A percentile compares a stretch with the other conserved stretches of the same genome.
These are phyloP conservation scores for Remersonia thermophila DNA, from an alignment of 2,329 filamentous ascomycete genomes.

Conservation along the genomic window DNA sequence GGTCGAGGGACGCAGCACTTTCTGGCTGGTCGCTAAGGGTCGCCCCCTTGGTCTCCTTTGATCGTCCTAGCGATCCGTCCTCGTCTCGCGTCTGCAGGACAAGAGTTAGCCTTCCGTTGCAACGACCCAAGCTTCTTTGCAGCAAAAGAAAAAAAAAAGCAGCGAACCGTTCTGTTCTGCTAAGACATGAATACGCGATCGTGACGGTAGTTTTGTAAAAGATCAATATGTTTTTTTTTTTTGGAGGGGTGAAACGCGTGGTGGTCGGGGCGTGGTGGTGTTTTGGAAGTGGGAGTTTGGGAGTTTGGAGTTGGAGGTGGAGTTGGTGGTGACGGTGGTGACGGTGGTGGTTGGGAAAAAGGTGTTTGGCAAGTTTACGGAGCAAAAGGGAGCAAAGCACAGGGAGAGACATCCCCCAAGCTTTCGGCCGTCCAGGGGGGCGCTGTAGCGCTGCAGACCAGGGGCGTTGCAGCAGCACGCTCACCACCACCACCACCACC, in stretches of 20 bases:
- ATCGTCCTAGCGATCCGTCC: constrained; percentile 10
- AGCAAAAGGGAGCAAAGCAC: constrained; percentile 9
- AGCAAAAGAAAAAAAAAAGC: constrained; percentile 2
- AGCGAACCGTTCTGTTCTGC: constrained; percentile 16
- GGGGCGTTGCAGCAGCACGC: too few relatives aligned
- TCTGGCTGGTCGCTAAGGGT: constrained; percentile 8
- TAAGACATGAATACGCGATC: constrained; percentile 11
- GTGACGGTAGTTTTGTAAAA: constrained; percentile 1
- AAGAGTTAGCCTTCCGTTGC: not conserved
- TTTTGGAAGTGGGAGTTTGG: too few relatives aligned
- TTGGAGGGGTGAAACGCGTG: constrained; percentile 16
- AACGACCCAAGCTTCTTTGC: constrained; percentile 15
- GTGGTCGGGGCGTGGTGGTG: constrained; percentile 1
- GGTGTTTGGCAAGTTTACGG: constrained; percentile 5
- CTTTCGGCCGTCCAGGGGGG: too few relatives aligned
- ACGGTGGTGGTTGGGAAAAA: constrained; percentile 8
- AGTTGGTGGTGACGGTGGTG: not conserved
- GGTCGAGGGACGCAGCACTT: constrained; percentile 3
- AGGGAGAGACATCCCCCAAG: constrained; percentile 9
- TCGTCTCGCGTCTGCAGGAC: constrained; percentile 16
- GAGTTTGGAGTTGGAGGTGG: too few relatives aligned
- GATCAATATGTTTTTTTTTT: constrained; percentile 18
- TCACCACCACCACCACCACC: too few relatives aligned
- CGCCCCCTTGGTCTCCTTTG: constrained; percentile 14
- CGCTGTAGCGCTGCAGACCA: too few relatives aligned